These are phyloP conservation scores for Mycocentrospora acerina DNA, from an alignment of 2,329 filamentous ascomycete species.

Conservation along the genomic window DNA sequence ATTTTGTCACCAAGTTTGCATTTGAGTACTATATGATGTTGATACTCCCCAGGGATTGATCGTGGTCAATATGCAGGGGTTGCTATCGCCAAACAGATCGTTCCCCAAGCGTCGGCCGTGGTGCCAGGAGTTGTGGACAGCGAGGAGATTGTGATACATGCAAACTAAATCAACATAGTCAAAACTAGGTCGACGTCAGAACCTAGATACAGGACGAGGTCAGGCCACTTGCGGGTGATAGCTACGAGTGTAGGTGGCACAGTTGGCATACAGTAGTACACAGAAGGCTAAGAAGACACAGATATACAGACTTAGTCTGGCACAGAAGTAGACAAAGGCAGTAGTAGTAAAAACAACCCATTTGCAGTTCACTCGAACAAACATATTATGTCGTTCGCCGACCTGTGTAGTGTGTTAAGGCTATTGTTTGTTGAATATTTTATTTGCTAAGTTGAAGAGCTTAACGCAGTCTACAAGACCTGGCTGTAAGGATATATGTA, in stretches of 20 bases:
- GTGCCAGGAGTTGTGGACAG: constrained; percentile 36
- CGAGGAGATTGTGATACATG: constrained; percentile 36
- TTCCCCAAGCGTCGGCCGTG: constrained; percentile 40
- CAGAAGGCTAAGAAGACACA: constrained; percentile 10
- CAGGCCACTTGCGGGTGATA: constrained; percentile 20
- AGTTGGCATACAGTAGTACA: constrained; percentile 9
- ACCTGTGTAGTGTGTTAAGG: constrained; percentile 1
- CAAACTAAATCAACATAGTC: constrained; percentile 39
- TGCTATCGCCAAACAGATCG: constrained; percentile 28
- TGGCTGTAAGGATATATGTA: too few relatives aligned
- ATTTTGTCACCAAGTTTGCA: constrained; percentile 41
- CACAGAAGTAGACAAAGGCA: not conserved
- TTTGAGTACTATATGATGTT: constrained; percentile 35
- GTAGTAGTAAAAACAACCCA: not conserved
- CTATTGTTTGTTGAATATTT: constrained; percentile 15
- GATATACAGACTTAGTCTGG: constrained; percentile 14
- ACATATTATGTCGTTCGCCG: not conserved
- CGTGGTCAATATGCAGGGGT: constrained; percentile 18
- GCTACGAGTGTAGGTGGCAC: constrained; percentile 7
- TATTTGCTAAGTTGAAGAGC: constrained; percentile 34
- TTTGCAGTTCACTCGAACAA: constrained; percentile 1
- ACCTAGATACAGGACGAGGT: constrained; percentile 19
- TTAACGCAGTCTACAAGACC: too few relatives aligned
- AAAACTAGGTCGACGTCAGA: constrained; percentile 30
- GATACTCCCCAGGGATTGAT: constrained; percentile 25